These are phyloP conservation scores for Rhizoclosmatium sp. DNA, from an alignment of 192 early-diverging fungal species.

Conservation along the genomic window DNA sequence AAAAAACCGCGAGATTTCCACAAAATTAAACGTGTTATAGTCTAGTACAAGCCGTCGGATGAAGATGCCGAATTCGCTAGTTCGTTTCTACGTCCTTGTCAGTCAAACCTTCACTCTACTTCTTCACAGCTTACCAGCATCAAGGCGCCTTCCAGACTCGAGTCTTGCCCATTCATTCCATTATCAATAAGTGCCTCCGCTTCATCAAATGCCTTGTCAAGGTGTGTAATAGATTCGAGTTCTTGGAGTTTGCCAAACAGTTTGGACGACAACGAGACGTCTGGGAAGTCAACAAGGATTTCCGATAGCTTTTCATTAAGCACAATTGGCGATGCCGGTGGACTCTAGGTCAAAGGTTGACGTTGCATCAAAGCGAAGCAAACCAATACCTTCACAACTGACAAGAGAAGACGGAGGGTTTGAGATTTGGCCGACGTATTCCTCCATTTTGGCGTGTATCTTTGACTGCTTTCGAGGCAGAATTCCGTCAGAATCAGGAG, in stretches of 20 bases:
- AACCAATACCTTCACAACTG: neutral
- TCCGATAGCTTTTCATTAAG: neutral
- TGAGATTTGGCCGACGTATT: neutral
- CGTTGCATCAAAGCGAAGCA: too few species aligned
- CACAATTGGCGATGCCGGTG: neutral
- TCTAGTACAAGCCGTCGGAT: conserved; percentile 18
- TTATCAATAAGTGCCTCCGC: neutral
- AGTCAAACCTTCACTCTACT: neutral
- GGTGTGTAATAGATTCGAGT: neutral
- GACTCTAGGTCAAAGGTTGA: neutral
- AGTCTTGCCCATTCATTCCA: neutral
- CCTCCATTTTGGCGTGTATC: neutral
- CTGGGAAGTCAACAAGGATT: neutral
- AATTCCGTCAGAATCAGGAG: conserved; percentile 5
- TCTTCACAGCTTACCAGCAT: neutral
- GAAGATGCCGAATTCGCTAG: conserved; percentile 30
- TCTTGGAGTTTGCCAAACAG: neutral
- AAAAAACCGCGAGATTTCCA: conserved; percentile 7
- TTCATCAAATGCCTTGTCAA: conserved; percentile 21
- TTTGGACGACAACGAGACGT: conserved; percentile 1
- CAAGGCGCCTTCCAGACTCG: neutral
- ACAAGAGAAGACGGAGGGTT: neutral
- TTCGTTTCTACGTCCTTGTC: conserved; percentile 4
- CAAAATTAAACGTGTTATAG: conserved; percentile 4
- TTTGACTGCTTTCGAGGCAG: conserved; percentile 3